Base-by-base conservation (phyloP, 1,284 basidiomycete genomes). In the Quambalaria eucalypti region DNA sequence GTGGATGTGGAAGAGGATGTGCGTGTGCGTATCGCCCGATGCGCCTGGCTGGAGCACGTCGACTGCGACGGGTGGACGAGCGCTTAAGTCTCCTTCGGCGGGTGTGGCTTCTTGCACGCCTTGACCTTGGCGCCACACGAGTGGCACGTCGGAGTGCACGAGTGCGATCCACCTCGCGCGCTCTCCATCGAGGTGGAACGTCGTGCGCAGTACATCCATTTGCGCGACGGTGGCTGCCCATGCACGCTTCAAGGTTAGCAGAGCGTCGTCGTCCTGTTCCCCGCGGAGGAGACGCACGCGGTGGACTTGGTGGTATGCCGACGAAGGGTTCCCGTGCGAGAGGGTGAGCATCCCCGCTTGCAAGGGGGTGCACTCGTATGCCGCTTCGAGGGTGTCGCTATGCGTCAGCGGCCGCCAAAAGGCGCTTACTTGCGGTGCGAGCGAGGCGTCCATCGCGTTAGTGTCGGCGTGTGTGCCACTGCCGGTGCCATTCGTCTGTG, bases 311-410 rank as follows among this genome's bases (percentile, higher is more conserved):
- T 25, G 39, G 29, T 36, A 54, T 14, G 33, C 48, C 6, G 48
- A 67, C 51, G 10, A 38, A 50, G 38, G 66, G 63, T 2, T 40
- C 29, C 6, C 61, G 58, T 5, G 64, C 61, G 28, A 67, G 54
- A 23, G 66, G 61, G 33, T 73, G 66, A 76, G 64, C 71, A 76
- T 73, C 6, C 71, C 71, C 0, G 64, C 54, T 48, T 76, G 73
- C 36, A 74, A 55, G 7, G 73, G 73, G 19, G 73, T 74, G 54
- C 67, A 70, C 1, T 71, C 69, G 28, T 46, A 46, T 16, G 26
- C 16, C 7, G 50, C 50, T 23, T 51, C 50, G 5, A 25, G 19
- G 1, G 23, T 25, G 26, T 51, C 50, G 4, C 12, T 25, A 3
- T 14, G 7, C 14, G 19, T 19, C 6, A 50, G 28, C 26, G 48